Base-by-base conservation (phyloP, 2,329 filamentous ascomycete species). In the Tolypocladium guangdongense region DNA sequence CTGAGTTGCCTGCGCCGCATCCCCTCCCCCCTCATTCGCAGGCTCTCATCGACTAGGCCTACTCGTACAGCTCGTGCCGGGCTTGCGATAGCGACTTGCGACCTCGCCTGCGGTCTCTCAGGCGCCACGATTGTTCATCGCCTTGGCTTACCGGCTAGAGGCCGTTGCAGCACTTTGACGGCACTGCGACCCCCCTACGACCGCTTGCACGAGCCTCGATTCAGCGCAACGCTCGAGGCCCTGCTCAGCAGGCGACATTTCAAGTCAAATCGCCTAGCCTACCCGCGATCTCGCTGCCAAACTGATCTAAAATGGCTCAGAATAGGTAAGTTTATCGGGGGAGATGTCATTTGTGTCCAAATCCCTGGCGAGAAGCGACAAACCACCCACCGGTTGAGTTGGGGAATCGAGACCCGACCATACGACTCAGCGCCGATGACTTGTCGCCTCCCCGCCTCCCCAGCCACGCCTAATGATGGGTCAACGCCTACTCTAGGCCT, bases 271-370 rank as follows among this genome's bases (percentile, higher is more conserved):
- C 20, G 6, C 51, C n/a, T 4, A 16, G 20, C 22, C 56, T 56
- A 53, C 52, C 50, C 41, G 53, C 52, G 52, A 33, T 32, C 11
- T 18, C n/a, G 43, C 43, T 20, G 27, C 27, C 10, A 32, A n/a
- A 1, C 27, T 50, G 52, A 60, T 60, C 54, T 55, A 62, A 58
- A 46, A 68, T 68, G 66, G 66, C 66, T 57, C 66, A 68, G 59
- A 66, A 68, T 52, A 64, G 66, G 52, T 45, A 46, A 22, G 52
- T 41, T 14, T 37, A 22, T 22, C n/a, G 27, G 43, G 37, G 37
- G 32, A 39, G 39, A 38, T 41, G n/a, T 24, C 18, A n/a, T 35
- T 46, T 24, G 22, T 30, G 6, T 27, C 6, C 6, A 6, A 3
- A 27, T 49, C 22, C 41, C 24, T 22, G 27, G 27, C 43, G 43